Conservation (phyloP, 2,329 filamentous ascomycete species). For the Cladosporium sp. region DNA sequence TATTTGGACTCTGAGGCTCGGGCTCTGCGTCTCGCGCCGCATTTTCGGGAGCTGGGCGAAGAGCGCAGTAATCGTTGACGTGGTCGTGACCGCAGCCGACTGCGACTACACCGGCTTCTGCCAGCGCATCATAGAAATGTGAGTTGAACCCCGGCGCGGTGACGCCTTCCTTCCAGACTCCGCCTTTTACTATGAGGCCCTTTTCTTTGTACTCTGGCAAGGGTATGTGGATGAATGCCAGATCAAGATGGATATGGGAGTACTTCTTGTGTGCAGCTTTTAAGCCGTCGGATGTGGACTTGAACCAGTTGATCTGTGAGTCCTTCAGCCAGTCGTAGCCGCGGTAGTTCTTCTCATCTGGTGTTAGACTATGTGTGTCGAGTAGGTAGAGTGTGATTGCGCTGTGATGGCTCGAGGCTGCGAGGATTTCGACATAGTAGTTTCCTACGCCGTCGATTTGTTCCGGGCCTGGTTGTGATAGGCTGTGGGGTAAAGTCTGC, state of each 20-base stretch:
- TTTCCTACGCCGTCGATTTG: conserved; percentile 89
- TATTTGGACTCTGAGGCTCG: conserved; percentile 9
- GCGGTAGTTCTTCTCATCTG: conserved; percentile 79
- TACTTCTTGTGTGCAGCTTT: conserved; percentile 70
- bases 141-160: conserved; percentile 88
- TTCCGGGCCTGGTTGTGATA: conserved; percentile 77
- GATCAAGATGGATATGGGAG: conserved; percentile 86
- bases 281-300: conserved; percentile 66
- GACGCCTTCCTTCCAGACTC: conserved; percentile 74
- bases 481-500: conserved; percentile 80
- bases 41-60: conserved; percentile 39
- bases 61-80: conserved; percentile 91
- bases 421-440: conserved; percentile 87
- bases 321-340: conserved; percentile 98
- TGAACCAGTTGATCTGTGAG: conserved; percentile 93
- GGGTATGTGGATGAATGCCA: conserved; percentile 97
- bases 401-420: conserved; percentile 77
- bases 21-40: conserved; percentile 19
- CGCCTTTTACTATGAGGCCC: conserved; percentile 53
- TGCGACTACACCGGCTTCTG: conserved; percentile 79
- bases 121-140: conserved; percentile 84
- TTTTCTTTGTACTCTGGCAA: conserved; percentile 76
- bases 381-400: conserved; percentile 92
- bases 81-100: conserved; percentile 95
- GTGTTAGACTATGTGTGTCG: conserved; percentile 88